Evolutionary conservation across 441 rosid genomes (phyloP).

Genomic region (Erodium chrysanthum): DNA sequence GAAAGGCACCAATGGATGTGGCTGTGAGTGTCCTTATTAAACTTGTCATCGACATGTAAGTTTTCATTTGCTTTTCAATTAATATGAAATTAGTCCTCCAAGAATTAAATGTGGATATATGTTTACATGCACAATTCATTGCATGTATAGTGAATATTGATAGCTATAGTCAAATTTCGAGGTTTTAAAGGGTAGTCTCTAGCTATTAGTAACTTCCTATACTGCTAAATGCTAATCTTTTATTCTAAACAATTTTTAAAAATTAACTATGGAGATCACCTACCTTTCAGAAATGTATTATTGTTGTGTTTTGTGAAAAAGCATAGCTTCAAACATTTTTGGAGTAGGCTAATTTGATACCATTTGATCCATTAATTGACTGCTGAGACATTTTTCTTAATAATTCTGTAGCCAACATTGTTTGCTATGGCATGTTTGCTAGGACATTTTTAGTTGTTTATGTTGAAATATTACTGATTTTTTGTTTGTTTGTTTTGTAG

Average conservation of each 20-base stretch:
- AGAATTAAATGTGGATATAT: neutral
- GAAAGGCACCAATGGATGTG: conserved; percentile 93
- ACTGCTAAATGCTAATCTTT: neutral
- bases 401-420: neutral
- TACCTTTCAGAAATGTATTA: neutral
- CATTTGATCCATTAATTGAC: neutral
- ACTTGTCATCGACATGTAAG: conserved; percentile 95
- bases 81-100: conserved; percentile 12
- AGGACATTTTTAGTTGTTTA: neutral
- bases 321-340: neutral
- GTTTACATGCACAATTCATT: neutral
- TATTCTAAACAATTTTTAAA: neutral
- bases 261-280: neutral
- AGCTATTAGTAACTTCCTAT: neutral
- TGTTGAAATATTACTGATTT: neutral
- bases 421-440: neutral
- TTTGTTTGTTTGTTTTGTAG: conserved; percentile 35
- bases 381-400: neutral
- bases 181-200: neutral
- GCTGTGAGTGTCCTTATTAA: conserved; percentile 96
- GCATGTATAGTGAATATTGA: neutral
- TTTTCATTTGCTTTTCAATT: conserved; percentile 14
- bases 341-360: neutral
- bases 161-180: neutral
- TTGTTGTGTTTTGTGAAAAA: neutral